Conservation (phyloP, 1,139 yeast species). For the Scheffersomyces quercinus region DNA sequence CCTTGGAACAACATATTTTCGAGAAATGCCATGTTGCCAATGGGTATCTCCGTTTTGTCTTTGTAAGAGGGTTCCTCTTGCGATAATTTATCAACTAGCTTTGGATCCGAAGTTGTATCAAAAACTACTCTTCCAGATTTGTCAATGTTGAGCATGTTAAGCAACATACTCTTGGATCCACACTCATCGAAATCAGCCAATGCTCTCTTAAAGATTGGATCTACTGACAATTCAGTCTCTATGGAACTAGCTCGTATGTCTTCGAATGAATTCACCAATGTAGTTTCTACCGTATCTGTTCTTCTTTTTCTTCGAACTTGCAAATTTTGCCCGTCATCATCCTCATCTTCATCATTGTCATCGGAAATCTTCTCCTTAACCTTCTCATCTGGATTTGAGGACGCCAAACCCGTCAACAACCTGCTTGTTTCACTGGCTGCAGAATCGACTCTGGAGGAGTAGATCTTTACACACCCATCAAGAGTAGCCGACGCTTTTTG, state of each 20-base stretch:
- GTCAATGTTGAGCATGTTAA: slow-evolving; percentile 6
- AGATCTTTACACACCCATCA: slow-evolving; percentile 45
- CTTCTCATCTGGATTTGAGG: neutral
- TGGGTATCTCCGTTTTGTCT: neutral
- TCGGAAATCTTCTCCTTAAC: neutral
- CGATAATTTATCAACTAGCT: neutral
- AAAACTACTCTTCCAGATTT: slow-evolving; percentile 7
- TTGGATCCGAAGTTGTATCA: slow-evolving; percentile 4
- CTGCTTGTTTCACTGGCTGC: slow-evolving; percentile 87
- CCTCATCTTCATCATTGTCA: neutral
- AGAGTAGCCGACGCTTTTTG: slow-evolving; percentile 31
- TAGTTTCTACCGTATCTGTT: neutral
- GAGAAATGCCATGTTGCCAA: slow-evolving; percentile 1
- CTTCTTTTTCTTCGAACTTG: neutral
- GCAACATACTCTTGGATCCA: slow-evolving; percentile 8
- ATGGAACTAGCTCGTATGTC: slow-evolving; percentile 2
- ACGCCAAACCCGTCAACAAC: slow-evolving; percentile 63
- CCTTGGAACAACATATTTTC: neutral
- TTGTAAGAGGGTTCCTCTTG: neutral
- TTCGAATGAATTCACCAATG: slow-evolving; percentile 4
- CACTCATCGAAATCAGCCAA: slow-evolving; percentile 10
- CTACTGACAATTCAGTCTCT: slow-evolving; percentile 7
- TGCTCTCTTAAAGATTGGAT: slow-evolving; percentile 8
- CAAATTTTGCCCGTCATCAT: neutral
- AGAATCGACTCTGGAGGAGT: slow-evolving; percentile 78